These are phyloP conservation scores for Penicillium expansum DNA, from an alignment of 2,329 filamentous ascomycete genomes.

Conservation along the genomic window DNA sequence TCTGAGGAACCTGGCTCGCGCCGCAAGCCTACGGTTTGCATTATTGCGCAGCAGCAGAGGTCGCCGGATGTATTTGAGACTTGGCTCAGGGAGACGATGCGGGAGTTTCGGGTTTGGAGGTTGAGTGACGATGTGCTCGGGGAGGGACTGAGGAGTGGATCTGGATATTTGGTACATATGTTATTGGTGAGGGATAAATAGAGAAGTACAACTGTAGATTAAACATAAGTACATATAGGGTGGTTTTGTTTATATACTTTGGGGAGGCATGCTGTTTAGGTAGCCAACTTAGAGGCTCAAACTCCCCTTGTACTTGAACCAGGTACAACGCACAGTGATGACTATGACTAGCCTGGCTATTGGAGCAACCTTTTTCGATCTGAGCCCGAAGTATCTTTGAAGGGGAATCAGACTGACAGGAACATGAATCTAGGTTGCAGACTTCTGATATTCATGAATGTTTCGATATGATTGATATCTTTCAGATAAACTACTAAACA, in stretches of 20 bases:
- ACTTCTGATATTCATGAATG: background rate
- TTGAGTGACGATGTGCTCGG: slow-evolving; percentile 64
- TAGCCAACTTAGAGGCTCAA: background rate
- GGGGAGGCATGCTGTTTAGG: background rate
- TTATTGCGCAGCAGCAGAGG: slow-evolving; percentile 86
- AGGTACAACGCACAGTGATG: no score
- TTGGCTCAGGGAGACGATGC: slow-evolving; percentile 70
- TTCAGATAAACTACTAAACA: no score
- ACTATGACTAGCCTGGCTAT: no score
- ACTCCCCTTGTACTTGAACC: background rate
- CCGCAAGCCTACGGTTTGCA: slow-evolving; percentile 60
- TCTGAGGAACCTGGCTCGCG: slow-evolving; percentile 12
- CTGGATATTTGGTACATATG: slow-evolving; percentile 80
- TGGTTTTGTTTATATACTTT: background rate
- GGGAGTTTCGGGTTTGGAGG: slow-evolving; percentile 71
- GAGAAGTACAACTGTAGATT: background rate
- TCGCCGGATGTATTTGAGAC: slow-evolving; percentile 79
- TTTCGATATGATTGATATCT: background rate
- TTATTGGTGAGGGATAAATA: slow-evolving; percentile 56
- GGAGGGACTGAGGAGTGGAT: slow-evolving; percentile 57
- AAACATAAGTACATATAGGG: background rate
- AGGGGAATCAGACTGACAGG: background rate
- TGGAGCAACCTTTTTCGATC: no score
- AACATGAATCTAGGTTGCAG: background rate
- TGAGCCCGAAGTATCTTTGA: background rate